These are phyloP conservation scores for Serendipita sp. DNA, from an alignment of 768 basidiomycete species.

Conservation along the genomic window DNA sequence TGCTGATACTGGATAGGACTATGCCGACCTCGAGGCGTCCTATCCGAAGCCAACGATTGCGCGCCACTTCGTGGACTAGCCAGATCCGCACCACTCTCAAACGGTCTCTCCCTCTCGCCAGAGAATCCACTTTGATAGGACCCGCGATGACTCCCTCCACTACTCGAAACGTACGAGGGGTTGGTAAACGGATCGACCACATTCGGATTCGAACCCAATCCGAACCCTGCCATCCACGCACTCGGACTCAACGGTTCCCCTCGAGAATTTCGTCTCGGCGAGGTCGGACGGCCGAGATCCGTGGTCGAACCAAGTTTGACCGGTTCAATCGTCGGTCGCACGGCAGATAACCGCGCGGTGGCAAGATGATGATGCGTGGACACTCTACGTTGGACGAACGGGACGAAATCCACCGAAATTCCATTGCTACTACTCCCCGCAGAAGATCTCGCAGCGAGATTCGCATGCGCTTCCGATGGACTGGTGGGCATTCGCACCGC, in stretches of 20 bases:
- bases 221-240: conserved; percentile 3
- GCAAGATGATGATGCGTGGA: background rate
- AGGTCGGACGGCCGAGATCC: too few relatives aligned
- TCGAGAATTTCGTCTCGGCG: background rate
- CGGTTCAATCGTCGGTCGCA: too few relatives aligned
- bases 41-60: background rate
- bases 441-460: background rate
- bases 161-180: background rate
- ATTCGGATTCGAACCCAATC: background rate
- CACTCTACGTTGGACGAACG: conserved; percentile 1
- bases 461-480: background rate
- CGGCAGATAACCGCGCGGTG: too few relatives aligned
- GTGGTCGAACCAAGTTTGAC: too few relatives aligned
- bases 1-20: background rate
- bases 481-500: background rate
- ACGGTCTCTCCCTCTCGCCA: too few relatives aligned
- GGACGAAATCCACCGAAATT: background rate
- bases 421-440: background rate
- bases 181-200: background rate
- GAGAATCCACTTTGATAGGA: background rate
- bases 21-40: background rate
- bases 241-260: background rate
- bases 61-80: background rate
- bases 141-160: background rate
- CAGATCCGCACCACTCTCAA: background rate